These are phyloP conservation scores for Populus hybrid DNA, from an alignment of 441 rosid species.

Conservation along the genomic window DNA sequence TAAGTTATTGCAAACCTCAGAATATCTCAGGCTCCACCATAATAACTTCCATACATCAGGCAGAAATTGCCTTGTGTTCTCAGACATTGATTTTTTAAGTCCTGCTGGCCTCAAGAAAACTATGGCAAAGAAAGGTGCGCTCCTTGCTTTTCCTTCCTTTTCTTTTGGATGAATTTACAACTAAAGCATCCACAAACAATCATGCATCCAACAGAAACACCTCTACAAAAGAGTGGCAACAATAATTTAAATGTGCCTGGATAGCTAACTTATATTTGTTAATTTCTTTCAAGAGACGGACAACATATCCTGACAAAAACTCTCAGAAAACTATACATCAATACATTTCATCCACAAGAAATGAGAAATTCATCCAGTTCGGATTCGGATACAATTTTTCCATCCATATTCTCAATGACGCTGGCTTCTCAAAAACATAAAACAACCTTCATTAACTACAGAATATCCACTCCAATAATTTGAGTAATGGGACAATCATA, in stretches of 20 bases:
- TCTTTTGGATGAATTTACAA: neutral
- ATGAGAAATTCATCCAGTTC: neutral
- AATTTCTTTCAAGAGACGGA: neutral
- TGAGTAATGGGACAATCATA: neutral
- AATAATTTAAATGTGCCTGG: neutral
- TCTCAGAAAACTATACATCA: neutral
- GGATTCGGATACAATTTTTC: conserved; percentile 9
- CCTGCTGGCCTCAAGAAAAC: neutral
- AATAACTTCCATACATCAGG: neutral
- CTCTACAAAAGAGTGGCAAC: neutral
- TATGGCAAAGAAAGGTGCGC: neutral
- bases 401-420: neutral
- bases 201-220: neutral
- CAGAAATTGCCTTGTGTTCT: neutral
- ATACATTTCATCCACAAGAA: neutral
- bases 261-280: neutral
- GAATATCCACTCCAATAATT: neutral
- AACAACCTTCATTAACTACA: conserved; percentile 7
- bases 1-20: neutral
- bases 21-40: neutral
- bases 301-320: neutral
- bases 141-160: neutral
- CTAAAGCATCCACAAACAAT: neutral
- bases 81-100: neutral
- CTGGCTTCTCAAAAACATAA: conserved; percentile 4